Percentiles rank a stretch among this genome's conserved stretches.
phyloP scores from a whole-genome alignment of 805 yeast species.

The Ogataea neopini region DNA sequence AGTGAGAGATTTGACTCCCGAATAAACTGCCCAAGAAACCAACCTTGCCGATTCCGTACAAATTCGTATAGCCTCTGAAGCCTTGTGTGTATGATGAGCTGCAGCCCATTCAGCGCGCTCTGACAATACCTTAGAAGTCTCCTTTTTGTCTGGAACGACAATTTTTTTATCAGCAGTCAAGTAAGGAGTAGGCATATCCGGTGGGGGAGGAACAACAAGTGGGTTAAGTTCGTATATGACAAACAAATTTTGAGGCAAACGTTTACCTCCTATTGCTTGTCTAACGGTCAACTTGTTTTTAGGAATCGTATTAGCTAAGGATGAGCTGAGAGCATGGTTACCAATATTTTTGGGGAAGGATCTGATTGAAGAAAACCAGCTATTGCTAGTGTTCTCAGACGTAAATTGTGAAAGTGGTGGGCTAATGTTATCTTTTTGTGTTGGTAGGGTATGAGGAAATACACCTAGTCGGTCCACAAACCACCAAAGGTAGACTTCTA shows the following conservation, averaged over 20 bases:
- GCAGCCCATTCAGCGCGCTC: slow-evolving; percentile 42
- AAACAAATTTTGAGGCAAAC: slow-evolving; percentile 35
- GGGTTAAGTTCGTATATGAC: slow-evolving; percentile 36
- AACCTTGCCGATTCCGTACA: slow-evolving; percentile 38
- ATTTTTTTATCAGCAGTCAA: slow-evolving; percentile 42
- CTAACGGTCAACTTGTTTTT: slow-evolving; percentile 15
- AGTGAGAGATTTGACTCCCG: slow-evolving; percentile 27
- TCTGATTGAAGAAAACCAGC: slow-evolving; percentile 4
- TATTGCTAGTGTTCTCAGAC: not conserved
- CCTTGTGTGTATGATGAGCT: slow-evolving; percentile 40
- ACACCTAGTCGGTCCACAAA: slow-evolving; percentile 15
- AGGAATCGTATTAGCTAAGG: slow-evolving; percentile 28
- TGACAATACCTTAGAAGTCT: slow-evolving; percentile 34
- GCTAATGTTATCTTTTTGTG: slow-evolving; percentile 1
- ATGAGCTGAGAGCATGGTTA: slow-evolving; percentile 19
- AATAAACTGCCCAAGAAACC: slow-evolving; percentile 31
- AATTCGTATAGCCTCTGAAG: slow-evolving; percentile 43
- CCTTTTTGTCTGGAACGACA: slow-evolving; percentile 39
- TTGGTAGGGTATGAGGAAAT: slow-evolving; percentile 10
- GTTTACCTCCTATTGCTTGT: slow-evolving; percentile 20
- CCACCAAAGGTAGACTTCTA: slow-evolving; percentile 23
- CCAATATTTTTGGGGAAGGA: slow-evolving; percentile 22
- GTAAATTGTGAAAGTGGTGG: slow-evolving; percentile 7
- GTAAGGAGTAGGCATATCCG: slow-evolving; percentile 45
- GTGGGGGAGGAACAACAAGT: slow-evolving; percentile 39